phyloP scores from a whole-genome alignment of 805 yeast species.

The Candida tibetensis region DNA sequence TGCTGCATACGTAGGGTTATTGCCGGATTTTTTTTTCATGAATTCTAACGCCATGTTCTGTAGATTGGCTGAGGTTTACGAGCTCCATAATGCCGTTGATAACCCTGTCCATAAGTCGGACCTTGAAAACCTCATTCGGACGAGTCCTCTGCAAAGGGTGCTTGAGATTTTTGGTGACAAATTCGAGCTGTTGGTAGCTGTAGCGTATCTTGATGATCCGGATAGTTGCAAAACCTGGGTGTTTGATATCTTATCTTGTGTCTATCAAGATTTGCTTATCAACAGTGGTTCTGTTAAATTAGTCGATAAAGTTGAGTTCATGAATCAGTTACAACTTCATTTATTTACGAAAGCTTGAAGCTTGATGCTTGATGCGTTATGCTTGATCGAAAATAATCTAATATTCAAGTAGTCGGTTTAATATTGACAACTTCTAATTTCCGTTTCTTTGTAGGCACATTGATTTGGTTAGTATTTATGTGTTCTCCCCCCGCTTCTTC shows the following conservation, averaged over 20 bases:
- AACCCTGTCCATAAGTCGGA: conserved; percentile 4
- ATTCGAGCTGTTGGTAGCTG: conserved; percentile 12
- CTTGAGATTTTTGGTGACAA: conserved; percentile 12
- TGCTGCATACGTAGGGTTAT: conserved; percentile 5
- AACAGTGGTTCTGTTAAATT: background rate
- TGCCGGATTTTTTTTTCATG: conserved; percentile 7
- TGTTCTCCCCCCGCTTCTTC: no score
- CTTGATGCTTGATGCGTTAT: no score
- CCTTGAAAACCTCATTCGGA: background rate
- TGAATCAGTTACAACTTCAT: background rate
- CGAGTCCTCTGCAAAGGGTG: background rate
- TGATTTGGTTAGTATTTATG: no score
- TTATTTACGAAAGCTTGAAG: no score
- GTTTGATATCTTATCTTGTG: background rate
- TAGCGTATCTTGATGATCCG: conserved; percentile 10
- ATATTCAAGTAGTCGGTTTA: no score
- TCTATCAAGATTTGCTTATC: background rate
- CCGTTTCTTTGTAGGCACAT: no score
- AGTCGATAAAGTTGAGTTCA: background rate
- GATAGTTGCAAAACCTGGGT: background rate
- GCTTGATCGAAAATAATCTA: no score
- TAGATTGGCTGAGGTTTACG: conserved; percentile 9
- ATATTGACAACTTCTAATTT: no score
- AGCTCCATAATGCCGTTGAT: conserved; percentile 6
- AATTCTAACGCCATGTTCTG: conserved; percentile 9